Evolutionary conservation across 305 asterid species (phyloP), one percentile per base, ranked within the genome.

Genomic region (Fraxinus xanthoxyloides): DNA sequence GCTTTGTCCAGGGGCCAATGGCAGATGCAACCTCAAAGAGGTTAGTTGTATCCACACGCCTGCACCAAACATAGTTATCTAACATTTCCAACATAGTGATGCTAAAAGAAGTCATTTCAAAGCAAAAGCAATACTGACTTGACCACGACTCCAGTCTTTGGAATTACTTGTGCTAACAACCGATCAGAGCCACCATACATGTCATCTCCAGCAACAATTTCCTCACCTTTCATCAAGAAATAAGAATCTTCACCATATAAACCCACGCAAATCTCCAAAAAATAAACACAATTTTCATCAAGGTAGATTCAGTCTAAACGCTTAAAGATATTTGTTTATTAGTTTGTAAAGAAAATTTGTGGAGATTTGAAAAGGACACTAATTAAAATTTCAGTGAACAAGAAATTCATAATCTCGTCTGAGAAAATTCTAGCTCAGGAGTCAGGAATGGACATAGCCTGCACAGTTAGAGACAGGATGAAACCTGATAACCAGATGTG

Each of bases 151-250:
- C 98, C 98, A 12, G 88, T 85, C 86, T 90, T 92, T 36, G 98
- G 97, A 81, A 90, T 65, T 74, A 95, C 92, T 88, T 82, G 91
- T 1, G 98, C 93, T 87, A 95, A 84, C 80, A 95, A 80, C 46
- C 98, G 91, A 85, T 95, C 98, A 79, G 98, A 95, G 81, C 98
- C 98, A 79, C 98, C 98, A 83, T 95, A 93, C 73, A 93, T 92
- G 89, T 95, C 99, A 79, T 89, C 95, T 21, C 99, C 98, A 81
- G 99, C 94, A 82, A 95, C 89, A 34, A 95, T 95, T 88, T 92
- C 99, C 84, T 89, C 88, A 35, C 98, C 99, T 93, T 78, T 77
- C 74, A 79, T 59, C 75, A 32, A 10, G 77, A 80, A 43, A 78
- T 30, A 35, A 56, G 46, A 9, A 24, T n/a, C 28, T 24, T 82